These are phyloP conservation scores for Trametes maxima DNA, from an alignment of 768 basidiomycete species.

Conservation along the genomic window DNA sequence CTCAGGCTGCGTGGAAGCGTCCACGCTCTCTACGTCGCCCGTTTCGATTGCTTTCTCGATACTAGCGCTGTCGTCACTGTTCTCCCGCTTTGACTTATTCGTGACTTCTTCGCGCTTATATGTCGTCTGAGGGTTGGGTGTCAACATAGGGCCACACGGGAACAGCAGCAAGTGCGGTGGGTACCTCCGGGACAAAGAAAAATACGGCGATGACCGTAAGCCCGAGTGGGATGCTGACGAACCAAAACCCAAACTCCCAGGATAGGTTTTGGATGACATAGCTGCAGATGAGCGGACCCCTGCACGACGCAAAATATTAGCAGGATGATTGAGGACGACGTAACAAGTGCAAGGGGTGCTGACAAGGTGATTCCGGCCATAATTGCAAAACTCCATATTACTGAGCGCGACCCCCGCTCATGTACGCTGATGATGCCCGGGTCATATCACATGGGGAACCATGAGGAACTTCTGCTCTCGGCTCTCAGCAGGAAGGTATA, in stretches of 20 bases:
- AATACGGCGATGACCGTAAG: constrained; percentile 41
- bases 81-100: constrained; percentile 3
- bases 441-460: too few relatives aligned
- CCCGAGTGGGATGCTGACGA: constrained; percentile 46
- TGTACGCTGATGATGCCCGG: constrained; percentile 36
- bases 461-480: background rate
- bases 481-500: too few relatives aligned
- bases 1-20: background rate
- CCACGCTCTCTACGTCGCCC: constrained; percentile 15
- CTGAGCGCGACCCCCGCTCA: constrained; percentile 44
- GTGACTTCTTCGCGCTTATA: constrained; percentile 27
- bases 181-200: constrained; percentile 48
- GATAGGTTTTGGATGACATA: constrained; percentile 47
- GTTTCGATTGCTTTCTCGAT: constrained; percentile 14
- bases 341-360: constrained; percentile 9
- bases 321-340: background rate
- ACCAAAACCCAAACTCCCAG: constrained; percentile 51
- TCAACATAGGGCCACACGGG: background rate
- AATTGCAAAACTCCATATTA: constrained; percentile 50
- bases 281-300: constrained; percentile 48
- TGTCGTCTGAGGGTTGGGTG: constrained; percentile 36
- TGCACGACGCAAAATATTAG: constrained; percentile 8
- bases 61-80: constrained; percentile 11
- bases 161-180: background rate
- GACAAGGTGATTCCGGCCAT: constrained; percentile 46